phyloP scores from a whole-genome alignment of 208 protist species.

The Wallacemonas sp. region DNA sequence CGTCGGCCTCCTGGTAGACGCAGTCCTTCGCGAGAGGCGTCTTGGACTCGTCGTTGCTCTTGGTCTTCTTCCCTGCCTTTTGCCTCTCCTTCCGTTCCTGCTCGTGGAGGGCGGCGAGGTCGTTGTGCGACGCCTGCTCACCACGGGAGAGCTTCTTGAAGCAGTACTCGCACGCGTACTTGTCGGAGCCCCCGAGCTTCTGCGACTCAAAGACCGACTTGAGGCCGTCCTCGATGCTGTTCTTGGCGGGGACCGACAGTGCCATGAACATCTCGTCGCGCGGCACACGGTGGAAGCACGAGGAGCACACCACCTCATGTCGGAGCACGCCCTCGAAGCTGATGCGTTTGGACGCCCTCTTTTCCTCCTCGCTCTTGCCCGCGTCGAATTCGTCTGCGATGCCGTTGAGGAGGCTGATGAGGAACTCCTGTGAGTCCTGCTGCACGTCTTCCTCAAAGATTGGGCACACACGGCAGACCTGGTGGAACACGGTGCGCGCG shows the following conservation, averaged over 20 bases:
- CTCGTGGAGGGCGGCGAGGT: conserved; percentile 34
- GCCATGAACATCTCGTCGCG: conserved; percentile 87
- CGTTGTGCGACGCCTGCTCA: conserved; percentile 72
- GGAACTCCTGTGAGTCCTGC: conserved; percentile 91
- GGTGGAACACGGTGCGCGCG: conserved; percentile 38
- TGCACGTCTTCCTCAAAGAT: conserved; percentile 81
- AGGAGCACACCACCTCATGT: conserved; percentile 59
- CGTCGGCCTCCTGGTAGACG: conserved; percentile 76
- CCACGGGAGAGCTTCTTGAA: conserved; percentile 59
- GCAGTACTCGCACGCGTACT: conserved; percentile 85
- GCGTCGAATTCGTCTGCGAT: conserved; percentile 83
- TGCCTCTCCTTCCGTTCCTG: conserved; percentile 25
- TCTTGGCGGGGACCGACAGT: conserved; percentile 73
- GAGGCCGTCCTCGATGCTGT: conserved; percentile 59
- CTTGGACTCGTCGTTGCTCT: neutral
- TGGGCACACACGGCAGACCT: conserved; percentile 47
- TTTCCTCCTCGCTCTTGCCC: conserved; percentile 53
- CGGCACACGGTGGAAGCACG: conserved; percentile 43
- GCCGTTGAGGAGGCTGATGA: conserved; percentile 83
- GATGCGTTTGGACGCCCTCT: conserved; percentile 41
- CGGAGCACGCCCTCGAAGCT: conserved; percentile 73
- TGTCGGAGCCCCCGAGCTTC: conserved; percentile 55
- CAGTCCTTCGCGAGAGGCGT: conserved; percentile 36
- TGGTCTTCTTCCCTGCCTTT: conserved; percentile 32
- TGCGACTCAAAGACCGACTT: conserved; percentile 43